Evolutionary conservation across 768 basidiomycete species (phyloP).

Genomic region (Leccinellum luteum): DNA sequence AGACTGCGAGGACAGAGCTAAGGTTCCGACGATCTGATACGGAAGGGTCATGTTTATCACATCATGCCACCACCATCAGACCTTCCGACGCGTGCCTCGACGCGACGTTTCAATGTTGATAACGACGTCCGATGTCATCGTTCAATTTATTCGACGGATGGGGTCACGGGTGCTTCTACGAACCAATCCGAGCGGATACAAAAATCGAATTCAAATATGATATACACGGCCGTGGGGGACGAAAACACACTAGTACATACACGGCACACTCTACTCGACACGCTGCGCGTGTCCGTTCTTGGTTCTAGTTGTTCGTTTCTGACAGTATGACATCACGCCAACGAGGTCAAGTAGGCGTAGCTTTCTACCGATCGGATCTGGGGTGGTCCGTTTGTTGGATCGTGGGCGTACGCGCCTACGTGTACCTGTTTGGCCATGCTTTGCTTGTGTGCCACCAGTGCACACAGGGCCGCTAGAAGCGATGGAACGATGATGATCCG

Average conservation of each 20-base stretch:
- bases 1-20: no score
- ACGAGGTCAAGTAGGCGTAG: conserved; percentile 18
- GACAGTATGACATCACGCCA: conserved; percentile 14
- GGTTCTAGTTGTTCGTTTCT: not conserved
- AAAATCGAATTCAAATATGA: not conserved
- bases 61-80: not conserved
- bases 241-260: conserved; percentile 8
- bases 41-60: not conserved
- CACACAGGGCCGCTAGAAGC: conserved; percentile 76
- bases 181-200: conserved; percentile 1
- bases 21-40: not conserved
- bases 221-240: conserved; percentile 2
- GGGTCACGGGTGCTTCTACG: conserved; percentile 1
- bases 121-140: not conserved
- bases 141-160: not conserved
- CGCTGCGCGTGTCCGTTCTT: not conserved
- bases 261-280: not conserved
- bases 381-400: not conserved
- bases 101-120: not conserved
- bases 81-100: not conserved
- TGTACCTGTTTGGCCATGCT: conserved; percentile 12
- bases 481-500: conserved; percentile 4
- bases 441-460: conserved; percentile 44
- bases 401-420: conserved; percentile 4
- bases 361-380: conserved; percentile 14